These are phyloP conservation scores for Flaveria bidentis DNA, from an alignment of 129 eudicot genomes.

Conservation along the genomic window DNA sequence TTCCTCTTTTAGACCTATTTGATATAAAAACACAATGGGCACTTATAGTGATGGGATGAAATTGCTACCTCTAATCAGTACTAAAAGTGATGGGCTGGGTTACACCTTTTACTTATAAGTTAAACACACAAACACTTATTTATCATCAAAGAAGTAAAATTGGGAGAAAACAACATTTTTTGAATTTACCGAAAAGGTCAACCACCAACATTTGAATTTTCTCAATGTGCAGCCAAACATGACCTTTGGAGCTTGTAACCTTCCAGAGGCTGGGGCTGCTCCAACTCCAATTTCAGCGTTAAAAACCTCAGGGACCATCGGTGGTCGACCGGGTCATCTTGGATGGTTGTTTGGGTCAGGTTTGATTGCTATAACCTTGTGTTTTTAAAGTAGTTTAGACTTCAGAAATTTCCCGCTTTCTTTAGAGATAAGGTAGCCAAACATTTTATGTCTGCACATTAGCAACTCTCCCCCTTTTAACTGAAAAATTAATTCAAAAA, in stretches of 20 bases:
- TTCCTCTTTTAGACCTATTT: neutral
- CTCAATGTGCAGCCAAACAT: conserved; percentile 58
- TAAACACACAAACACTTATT: neutral
- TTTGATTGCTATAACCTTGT: conserved; percentile 26
- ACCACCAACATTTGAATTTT: neutral
- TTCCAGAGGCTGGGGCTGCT: conserved; percentile 43
- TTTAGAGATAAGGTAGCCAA: neutral
- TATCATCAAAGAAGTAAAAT: neutral
- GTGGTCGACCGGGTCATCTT: conserved; percentile 26
- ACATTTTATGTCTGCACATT: neutral
- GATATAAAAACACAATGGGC: neutral
- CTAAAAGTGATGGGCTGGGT: neutral
- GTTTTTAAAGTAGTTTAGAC: conserved; percentile 29
- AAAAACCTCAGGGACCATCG: conserved; percentile 24
- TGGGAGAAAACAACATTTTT: neutral
- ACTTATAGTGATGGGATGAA: neutral
- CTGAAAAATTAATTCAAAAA: neutral
- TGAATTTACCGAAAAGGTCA: neutral
- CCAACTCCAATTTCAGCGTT: conserved; percentile 33
- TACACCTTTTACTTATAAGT: neutral
- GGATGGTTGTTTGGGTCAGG: conserved; percentile 37
- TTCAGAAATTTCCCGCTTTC: conserved; percentile 25
- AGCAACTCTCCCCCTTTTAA: conserved; percentile 14
- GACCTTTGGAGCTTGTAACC: conserved; percentile 62
- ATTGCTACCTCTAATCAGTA: neutral